Conservation (phyloP, 208 protist species). For the Trichomonas vaginalis region DNA sequence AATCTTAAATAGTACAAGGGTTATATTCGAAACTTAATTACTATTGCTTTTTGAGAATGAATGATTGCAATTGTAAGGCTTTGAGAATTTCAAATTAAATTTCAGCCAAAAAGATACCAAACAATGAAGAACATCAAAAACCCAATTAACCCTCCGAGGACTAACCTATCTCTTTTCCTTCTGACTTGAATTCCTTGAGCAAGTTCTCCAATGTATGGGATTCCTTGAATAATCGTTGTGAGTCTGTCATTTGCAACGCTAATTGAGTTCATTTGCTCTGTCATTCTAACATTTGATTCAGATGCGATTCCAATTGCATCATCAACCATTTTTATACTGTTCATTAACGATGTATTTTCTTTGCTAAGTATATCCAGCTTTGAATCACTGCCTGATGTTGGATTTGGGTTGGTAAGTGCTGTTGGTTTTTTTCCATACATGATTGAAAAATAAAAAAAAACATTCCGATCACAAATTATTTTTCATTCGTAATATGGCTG, state of each 20-base stretch:
- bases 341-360: background rate
- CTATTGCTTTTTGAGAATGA: too few species aligned
- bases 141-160: background rate
- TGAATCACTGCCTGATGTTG: background rate
- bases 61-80: background rate
- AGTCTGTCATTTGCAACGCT: background rate
- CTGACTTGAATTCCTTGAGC: background rate
- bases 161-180: background rate
- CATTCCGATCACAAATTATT: too few species aligned
- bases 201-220: background rate
- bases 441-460: too few species aligned
- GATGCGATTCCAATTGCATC: background rate
- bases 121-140: conserved; percentile 6
- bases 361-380: background rate
- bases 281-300: background rate
- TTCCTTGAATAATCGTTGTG: background rate
- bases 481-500: too few species aligned
- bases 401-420: background rate
- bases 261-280: background rate
- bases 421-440: background rate
- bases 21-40: too few species aligned
- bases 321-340: background rate
- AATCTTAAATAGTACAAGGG: too few species aligned
- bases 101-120: conserved; percentile 14
- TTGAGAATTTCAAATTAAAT: background rate